Conservation (phyloP, 176 grass and related monocot species). For the Triticum dicoccoides region DNA sequence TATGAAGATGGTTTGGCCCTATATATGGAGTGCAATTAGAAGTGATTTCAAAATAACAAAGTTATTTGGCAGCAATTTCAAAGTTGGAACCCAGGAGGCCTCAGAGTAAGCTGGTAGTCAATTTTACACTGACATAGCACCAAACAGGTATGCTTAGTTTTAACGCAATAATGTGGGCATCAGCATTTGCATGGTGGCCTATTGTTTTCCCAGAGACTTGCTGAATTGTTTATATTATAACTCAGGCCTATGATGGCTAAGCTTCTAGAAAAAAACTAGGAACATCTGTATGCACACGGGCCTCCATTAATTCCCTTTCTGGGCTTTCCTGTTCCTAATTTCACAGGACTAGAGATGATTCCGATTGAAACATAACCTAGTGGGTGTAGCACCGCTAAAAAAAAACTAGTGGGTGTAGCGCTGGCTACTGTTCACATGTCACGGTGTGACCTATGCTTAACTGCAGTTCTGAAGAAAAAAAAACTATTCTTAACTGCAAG, state of each 20-base stretch:
- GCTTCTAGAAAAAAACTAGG: background rate
- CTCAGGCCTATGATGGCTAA: slow-evolving; percentile 1
- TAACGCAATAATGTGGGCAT: slow-evolving; percentile 9
- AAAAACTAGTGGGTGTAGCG: background rate
- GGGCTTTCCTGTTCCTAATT: background rate
- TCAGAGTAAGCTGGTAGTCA: slow-evolving; percentile 13
- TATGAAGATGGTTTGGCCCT: slow-evolving; percentile 58
- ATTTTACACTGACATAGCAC: slow-evolving; percentile 31
- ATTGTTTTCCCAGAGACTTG: slow-evolving; percentile 12
- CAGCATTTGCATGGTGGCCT: background rate
- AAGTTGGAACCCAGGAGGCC: background rate
- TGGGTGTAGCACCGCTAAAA: no score
- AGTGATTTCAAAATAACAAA: background rate
- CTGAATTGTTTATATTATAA: background rate
- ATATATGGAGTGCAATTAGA: slow-evolving; percentile 28
- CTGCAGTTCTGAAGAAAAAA: background rate
- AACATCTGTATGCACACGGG: background rate
- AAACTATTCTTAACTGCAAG: background rate
- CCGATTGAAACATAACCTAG: background rate
- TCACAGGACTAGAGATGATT: background rate
- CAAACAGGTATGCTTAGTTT: slow-evolving; percentile 42
- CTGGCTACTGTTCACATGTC: background rate
- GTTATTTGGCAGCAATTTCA: background rate
- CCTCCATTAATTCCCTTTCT: background rate
- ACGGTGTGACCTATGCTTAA: background rate